A percentile compares a stretch with the other conserved stretches of the same genome.
These are phyloP conservation scores for Penicillium coprophilum DNA, from an alignment of 495 filamentous ascomycete species.

Conservation along the genomic window DNA sequence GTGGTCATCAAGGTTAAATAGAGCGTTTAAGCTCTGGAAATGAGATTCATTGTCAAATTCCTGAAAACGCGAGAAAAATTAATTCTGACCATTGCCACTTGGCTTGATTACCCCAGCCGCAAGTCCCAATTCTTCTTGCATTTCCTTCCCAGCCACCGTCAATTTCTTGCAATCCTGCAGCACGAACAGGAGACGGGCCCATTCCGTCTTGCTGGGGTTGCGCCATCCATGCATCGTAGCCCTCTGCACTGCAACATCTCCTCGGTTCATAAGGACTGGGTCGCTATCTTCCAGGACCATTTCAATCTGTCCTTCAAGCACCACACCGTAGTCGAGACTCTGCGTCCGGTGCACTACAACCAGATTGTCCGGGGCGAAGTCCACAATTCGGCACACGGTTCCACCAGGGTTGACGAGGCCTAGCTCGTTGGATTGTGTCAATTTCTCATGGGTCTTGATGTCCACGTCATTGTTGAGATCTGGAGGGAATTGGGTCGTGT, in stretches of 20 bases:
- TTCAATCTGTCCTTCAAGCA: constrained; percentile 74
- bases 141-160: constrained; percentile 38
- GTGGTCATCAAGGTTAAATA: constrained; percentile 58
- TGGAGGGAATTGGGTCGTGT: constrained; percentile 55
- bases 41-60: not conserved
- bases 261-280: constrained; percentile 62
- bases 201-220: constrained; percentile 42
- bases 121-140: constrained; percentile 52
- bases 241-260: constrained; percentile 69
- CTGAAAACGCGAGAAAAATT: not conserved
- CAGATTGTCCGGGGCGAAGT: constrained; percentile 64
- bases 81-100: constrained; percentile 49
- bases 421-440: constrained; percentile 37
- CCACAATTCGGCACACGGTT: constrained; percentile 54
- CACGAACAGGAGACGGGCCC: constrained; percentile 60
- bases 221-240: constrained; percentile 51
- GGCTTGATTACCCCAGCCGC: constrained; percentile 21
- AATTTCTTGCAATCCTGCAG: constrained; percentile 50
- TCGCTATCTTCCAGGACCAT: constrained; percentile 69
- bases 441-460: constrained; percentile 31
- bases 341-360: constrained; percentile 69
- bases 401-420: constrained; percentile 56
- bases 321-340: constrained; percentile 72
- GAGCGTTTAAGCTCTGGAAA: not conserved
- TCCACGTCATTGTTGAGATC: constrained; percentile 54